phyloP scores from a whole-genome alignment of 202 grass and related monocot genomes.

The Panicum hallii region DNA sequence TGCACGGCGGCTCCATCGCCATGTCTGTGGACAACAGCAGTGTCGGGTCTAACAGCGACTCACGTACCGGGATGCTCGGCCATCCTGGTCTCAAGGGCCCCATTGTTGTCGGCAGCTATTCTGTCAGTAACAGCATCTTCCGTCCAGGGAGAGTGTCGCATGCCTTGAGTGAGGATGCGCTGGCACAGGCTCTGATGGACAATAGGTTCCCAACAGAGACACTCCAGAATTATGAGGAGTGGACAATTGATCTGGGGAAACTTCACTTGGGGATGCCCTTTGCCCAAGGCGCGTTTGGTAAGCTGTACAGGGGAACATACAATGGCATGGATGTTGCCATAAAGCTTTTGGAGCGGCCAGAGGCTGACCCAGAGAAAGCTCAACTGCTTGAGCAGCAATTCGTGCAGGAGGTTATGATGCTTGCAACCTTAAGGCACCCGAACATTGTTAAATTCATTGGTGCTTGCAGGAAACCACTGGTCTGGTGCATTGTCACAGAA shows the following conservation, averaged over 20 bases:
- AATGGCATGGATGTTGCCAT: constrained; percentile 94
- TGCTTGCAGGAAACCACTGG: constrained; percentile 86
- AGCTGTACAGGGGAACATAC: constrained; percentile 84
- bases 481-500: constrained; percentile 97
- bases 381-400: constrained; percentile 90
- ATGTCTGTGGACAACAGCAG: constrained; percentile 84
- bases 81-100: constrained; percentile 71
- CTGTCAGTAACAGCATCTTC: constrained; percentile 71
- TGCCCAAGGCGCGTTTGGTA: constrained; percentile 93
- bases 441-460: constrained; percentile 95
- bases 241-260: constrained; percentile 88
- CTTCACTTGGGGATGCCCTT: constrained; percentile 83
- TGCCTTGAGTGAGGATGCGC: constrained; percentile 75
- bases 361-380: constrained; percentile 70
- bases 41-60: constrained; percentile 69
- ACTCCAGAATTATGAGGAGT: constrained; percentile 89
- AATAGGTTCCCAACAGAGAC: constrained; percentile 76
- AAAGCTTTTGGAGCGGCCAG: constrained; percentile 88
- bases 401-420: constrained; percentile 95
- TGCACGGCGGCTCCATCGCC: constrained; percentile 65
- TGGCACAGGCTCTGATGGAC: constrained; percentile 93
- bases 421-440: constrained; percentile 79
- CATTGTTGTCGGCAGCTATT: constrained; percentile 67
- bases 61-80: constrained; percentile 65
- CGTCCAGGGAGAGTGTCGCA: constrained; percentile 70